A percentile compares a stretch with the other conserved stretches of the same genome.
Evolutionary conservation across 2,329 filamentous ascomycete genomes (phyloP).

Genomic region (Akanthomyces muscarius): DNA sequence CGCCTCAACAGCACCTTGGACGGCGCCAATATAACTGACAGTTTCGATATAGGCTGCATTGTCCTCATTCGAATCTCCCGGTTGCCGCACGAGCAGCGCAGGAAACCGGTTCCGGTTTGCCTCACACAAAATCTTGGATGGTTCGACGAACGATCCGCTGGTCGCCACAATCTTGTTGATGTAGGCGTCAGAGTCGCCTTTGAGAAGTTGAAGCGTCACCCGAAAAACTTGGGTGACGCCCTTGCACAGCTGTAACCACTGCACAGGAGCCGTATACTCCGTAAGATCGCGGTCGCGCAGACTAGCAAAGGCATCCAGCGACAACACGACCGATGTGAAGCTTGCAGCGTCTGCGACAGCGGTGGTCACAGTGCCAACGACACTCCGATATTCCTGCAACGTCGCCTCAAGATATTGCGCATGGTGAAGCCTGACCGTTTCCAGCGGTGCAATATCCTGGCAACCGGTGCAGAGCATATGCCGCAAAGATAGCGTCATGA

Average conservation of each 20-base stretch:
- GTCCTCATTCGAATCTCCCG: constrained; percentile 18
- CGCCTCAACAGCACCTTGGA: constrained; percentile 16
- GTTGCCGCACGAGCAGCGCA: constrained; percentile 13
- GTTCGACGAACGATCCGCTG: constrained; percentile 18
- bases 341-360: constrained; percentile 23
- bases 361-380: constrained; percentile 18
- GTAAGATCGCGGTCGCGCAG: constrained; percentile 21
- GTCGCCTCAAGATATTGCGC: constrained; percentile 24
- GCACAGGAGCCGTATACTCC: constrained; percentile 24
- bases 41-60: constrained; percentile 20
- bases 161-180: constrained; percentile 20
- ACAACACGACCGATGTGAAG: constrained; percentile 24
- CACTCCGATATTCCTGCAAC: constrained; percentile 20
- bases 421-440: constrained; percentile 18
- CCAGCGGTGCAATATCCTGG: neutral
- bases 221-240: constrained; percentile 23
- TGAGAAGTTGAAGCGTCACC: constrained; percentile 17
- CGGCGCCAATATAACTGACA: constrained; percentile 21
- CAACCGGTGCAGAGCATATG: constrained; percentile 18
- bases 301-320: constrained; percentile 23
- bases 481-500: constrained; percentile 23
- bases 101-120: constrained; percentile 16
- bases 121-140: constrained; percentile 6
- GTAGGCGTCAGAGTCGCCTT: constrained; percentile 17
- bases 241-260: constrained; percentile 25